A percentile compares a stretch with the other conserved stretches of the same genome.
Evolutionary conservation across 2,329 filamentous ascomycete species (phyloP).

Genomic region (Fusarium heterosporum): DNA sequence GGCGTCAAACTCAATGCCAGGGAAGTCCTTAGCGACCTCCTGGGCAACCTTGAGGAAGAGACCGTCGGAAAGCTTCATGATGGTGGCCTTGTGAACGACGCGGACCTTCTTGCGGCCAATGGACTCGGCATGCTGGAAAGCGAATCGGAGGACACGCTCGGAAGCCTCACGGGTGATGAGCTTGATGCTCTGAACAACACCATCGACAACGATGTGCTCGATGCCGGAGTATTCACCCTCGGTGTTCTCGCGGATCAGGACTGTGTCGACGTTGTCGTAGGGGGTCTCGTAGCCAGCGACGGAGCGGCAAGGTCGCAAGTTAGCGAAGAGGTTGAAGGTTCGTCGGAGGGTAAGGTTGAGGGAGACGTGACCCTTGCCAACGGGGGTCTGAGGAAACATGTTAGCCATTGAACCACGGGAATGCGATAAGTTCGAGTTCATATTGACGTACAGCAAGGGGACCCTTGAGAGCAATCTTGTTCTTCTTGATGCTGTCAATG

Average conservation of each 20-base stretch:
- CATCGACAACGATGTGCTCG: slow-evolving; percentile 97
- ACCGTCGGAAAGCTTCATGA: slow-evolving; percentile 99
- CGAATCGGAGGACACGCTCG: slow-evolving; percentile 95
- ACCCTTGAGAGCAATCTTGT: slow-evolving; percentile 98
- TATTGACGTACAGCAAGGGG: slow-evolving; percentile 82
- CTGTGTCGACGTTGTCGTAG: slow-evolving; percentile 96
- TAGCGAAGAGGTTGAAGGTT: slow-evolving; percentile 99
- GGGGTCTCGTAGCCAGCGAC: slow-evolving; percentile 98
- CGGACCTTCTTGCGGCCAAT: slow-evolving; percentile 97
- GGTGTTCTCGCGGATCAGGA: slow-evolving; percentile 99
- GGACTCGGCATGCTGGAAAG: slow-evolving; percentile 96
- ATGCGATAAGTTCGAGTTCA: slow-evolving; percentile 19
- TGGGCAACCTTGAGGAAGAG: slow-evolving; percentile 92
- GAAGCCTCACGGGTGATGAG: slow-evolving; percentile 95
- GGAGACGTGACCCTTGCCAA: slow-evolving; percentile 99
- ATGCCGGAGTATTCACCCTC: slow-evolving; percentile 99
- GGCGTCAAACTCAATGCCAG: slow-evolving; percentile 93
- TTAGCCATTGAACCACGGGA: slow-evolving; percentile 27
- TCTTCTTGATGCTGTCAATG: slow-evolving; percentile 92
- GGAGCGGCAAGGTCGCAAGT: slow-evolving; percentile 96
- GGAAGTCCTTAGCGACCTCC: slow-evolving; percentile 94
- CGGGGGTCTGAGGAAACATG: slow-evolving; percentile 73
- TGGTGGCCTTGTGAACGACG: slow-evolving; percentile 99
- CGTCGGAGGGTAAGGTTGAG: slow-evolving; percentile 98
- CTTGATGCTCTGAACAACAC: slow-evolving; percentile 99